These are phyloP conservation scores for Candolleomyces efflorescens DNA, from an alignment of 768 basidiomycete species.

Conservation along the genomic window DNA sequence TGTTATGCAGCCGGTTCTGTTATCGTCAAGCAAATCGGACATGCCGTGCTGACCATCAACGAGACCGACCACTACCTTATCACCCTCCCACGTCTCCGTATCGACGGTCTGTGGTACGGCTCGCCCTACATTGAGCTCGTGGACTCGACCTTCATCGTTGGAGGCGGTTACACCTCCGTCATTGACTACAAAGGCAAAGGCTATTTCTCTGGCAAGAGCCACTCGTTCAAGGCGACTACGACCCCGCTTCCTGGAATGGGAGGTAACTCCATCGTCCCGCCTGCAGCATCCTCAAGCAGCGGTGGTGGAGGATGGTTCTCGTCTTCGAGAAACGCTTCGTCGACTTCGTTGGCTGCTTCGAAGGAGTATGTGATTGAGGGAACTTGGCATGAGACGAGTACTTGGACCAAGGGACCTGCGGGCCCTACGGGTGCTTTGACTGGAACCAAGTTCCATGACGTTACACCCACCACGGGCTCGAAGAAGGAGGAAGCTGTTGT, in stretches of 20 bases:
- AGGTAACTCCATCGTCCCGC: conserved; percentile 6
- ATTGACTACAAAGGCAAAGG: conserved; percentile 97
- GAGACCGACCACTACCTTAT: conserved; percentile 69
- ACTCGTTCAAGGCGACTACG: conserved; percentile 86
- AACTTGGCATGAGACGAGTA: conserved; percentile 71
- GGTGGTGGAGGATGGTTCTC: conserved; percentile 7
- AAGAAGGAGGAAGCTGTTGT: conserved; percentile 73
- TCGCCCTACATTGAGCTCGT: conserved; percentile 90
- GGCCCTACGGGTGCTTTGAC: conserved; percentile 14
- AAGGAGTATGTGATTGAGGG: conserved; percentile 65
- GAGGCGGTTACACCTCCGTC: conserved; percentile 37
- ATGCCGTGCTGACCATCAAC: conserved; percentile 75
- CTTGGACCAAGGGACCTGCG: conserved; percentile 35
- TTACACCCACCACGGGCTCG: conserved; percentile 37
- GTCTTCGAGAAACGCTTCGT: conserved; percentile 1
- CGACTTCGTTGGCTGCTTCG: conserved; percentile 9
- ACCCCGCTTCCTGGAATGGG: conserved; percentile 42
- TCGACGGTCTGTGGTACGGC: conserved; percentile 91
- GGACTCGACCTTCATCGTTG: conserved; percentile 73
- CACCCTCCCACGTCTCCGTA: conserved; percentile 86
- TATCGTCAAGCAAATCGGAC: conserved; percentile 93
- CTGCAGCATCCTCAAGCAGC: not conserved
- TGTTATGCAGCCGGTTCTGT: conserved; percentile 52
- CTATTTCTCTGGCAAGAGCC: conserved; percentile 90
- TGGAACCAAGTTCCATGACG: conserved; percentile 70